Evolutionary conservation across 805 yeast genomes (phyloP).

Genomic region (Nakazawaea ishiwadae): DNA sequence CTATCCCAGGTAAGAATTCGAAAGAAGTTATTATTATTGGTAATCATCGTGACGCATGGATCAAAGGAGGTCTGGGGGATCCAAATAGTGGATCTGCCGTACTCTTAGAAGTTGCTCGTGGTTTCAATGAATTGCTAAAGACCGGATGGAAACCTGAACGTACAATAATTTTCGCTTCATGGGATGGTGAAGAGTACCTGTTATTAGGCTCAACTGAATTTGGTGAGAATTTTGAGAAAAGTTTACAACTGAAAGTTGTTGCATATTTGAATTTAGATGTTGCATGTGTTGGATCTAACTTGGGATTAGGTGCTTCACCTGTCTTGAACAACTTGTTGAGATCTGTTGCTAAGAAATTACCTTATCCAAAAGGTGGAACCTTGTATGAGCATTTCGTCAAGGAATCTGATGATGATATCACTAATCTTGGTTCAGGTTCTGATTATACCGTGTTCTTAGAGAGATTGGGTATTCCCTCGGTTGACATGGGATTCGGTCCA

Average conservation of each 20-base stretch:
- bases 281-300: slow-evolving; percentile 50
- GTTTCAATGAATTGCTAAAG: slow-evolving; percentile 43
- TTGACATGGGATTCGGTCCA: slow-evolving; percentile 52
- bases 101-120: slow-evolving; percentile 58
- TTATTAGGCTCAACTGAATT: slow-evolving; percentile 74
- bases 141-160: slow-evolving; percentile 71
- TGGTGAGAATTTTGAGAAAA: slow-evolving; percentile 54
- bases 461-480: slow-evolving; percentile 54
- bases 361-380: slow-evolving; percentile 37
- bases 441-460: slow-evolving; percentile 62
- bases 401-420: slow-evolving; percentile 29
- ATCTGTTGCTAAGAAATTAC: slow-evolving; percentile 37
- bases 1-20: slow-evolving; percentile 46
- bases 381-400: slow-evolving; percentile 32
- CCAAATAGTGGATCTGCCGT: slow-evolving; percentile 74
- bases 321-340: slow-evolving; percentile 43
- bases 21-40: slow-evolving; percentile 62
- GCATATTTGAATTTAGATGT: slow-evolving; percentile 72
- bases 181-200: slow-evolving; percentile 82
- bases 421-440: slow-evolving; percentile 62
- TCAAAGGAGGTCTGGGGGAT: slow-evolving; percentile 73
- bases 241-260: slow-evolving; percentile 44
- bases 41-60: slow-evolving; percentile 81
- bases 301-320: slow-evolving; percentile 57
- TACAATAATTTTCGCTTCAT: slow-evolving; percentile 64